phyloP scores from a whole-genome alignment of 805 yeast species.

The Peterozyma toletana region DNA sequence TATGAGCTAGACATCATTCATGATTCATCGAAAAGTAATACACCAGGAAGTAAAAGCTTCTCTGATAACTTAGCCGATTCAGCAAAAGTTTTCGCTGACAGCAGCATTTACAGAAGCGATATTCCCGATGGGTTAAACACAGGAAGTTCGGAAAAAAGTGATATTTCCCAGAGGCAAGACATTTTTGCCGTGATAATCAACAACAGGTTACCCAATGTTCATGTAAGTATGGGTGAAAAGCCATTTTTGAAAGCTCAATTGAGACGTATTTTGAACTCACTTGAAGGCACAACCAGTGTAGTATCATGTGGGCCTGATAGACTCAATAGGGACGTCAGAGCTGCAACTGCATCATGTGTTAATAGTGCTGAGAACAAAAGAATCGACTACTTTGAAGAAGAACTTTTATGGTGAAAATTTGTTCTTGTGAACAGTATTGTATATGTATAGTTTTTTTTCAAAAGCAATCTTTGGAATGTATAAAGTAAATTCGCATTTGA shows the following conservation, averaged over 20 bases:
- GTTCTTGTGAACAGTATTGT: too few species aligned
- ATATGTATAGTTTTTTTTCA: too few species aligned
- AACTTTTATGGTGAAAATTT: conserved; percentile 23
- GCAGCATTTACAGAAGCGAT: too few species aligned
- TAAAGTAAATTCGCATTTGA: too few species aligned
- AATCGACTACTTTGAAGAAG: conserved; percentile 30
- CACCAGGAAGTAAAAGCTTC: too few species aligned
- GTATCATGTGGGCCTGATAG: conserved; percentile 29
- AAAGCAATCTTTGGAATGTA: too few species aligned
- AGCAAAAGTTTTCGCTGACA: too few species aligned
- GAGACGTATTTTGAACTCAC: conserved; percentile 10
- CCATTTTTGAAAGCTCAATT: conserved; percentile 18
- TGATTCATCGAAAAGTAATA: too few species aligned
- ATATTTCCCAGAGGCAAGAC: conserved; percentile 1
- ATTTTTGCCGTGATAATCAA: conserved; percentile 12
- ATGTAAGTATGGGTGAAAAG: conserved; percentile 14
- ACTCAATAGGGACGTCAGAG: conserved; percentile 24
- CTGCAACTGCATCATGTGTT: conserved; percentile 22
- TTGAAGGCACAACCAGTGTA: conserved; percentile 21
- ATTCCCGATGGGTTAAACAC: background rate
- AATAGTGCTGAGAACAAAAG: conserved; percentile 12
- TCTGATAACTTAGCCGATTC: too few species aligned
- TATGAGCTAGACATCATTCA: too few species aligned
- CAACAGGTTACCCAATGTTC: conserved; percentile 13
- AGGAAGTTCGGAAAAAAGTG: background rate